Base-by-base conservation (phyloP, 106 monocot species). In the Dactylorhiza incarnata region DNA sequence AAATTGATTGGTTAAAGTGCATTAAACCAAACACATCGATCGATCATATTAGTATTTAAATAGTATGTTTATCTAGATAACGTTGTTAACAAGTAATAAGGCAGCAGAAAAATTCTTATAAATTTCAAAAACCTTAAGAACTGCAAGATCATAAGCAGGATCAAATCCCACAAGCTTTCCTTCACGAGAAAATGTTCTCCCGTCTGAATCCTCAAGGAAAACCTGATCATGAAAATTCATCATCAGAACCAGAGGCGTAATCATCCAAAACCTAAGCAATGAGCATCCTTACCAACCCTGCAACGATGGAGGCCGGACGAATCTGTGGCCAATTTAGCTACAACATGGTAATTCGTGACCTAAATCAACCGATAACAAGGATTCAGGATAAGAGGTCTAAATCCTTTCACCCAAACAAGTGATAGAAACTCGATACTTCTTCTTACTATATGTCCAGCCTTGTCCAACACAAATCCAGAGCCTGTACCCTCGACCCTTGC, bases 311-410 rank as follows among this genome's bases (percentile, higher is more conserved):
- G 79, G 58, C 88, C 90, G 1, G 88, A 78, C 26, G 62, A 76
- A 80, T 95, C 92, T 11, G 78, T 85, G 45, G 90, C 95, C 68
- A 95, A 87, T 77, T 95, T 95, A 5, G 77, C 88, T 54, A 95
- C 75, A 49, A 95, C 95, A 81, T 93, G 95, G 66, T 96, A 96
- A 84, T 89, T 93, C 0, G 93, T 93, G 8, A 96, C 90, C 93
- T 96, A 85, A 69, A 59, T 11, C 63, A 79, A 20, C 46, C 55
- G 78, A 47, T 24, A 44, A 62, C 58, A 4, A 46, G 17, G 17
- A 44, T 25, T 14, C 69, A 17, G 46, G 15, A 24, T 61, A 13
- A 45, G 14, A 48, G 55, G 20, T 81, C 75, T 44, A 69, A 82
- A 20, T 19, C 49, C 22, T 11, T 37, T 66, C 1, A 59, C 43